Evolutionary conservation across 75 land plant species (phyloP).

Genomic region (Isoetes taiwanensis): DNA sequence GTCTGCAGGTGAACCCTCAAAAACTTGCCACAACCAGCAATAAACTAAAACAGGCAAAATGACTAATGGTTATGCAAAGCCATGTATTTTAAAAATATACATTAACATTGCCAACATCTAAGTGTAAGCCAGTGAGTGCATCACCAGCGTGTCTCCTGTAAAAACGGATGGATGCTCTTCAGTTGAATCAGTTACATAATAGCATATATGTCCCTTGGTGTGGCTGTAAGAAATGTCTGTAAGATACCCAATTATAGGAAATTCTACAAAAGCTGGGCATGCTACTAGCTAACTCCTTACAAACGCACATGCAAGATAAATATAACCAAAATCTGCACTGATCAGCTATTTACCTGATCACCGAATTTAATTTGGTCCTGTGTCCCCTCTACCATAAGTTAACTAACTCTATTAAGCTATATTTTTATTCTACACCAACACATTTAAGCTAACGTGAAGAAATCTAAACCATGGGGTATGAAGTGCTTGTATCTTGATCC

Average conservation of each 20-base stretch:
- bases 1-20: constrained; percentile 87
- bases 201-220: constrained; percentile 88
- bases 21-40: constrained; percentile 94
- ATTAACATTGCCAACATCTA: neutral
- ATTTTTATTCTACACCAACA: too few relatives aligned
- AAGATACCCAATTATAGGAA: too few relatives aligned
- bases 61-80: neutral
- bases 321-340: too few relatives aligned
- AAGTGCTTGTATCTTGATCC: constrained; percentile 41
- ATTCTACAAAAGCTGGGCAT: too few relatives aligned
- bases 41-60: constrained; percentile 36
- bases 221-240: constrained; percentile 62
- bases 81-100: neutral
- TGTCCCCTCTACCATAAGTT: too few relatives aligned
- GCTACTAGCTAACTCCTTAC: too few relatives aligned
- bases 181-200: constrained; percentile 49
- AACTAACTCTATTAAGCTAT: too few relatives aligned
- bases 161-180: constrained; percentile 64
- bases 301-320: too few relatives aligned
- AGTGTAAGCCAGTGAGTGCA: neutral
- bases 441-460: too few relatives aligned
- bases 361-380: too few relatives aligned
- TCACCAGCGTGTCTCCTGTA: constrained; percentile 91
- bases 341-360: too few relatives aligned
- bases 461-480: constrained; percentile 93